Evolutionary conservation across 331 rosid genomes (phyloP).

Genomic region (Erythrophleum ivorense): DNA sequence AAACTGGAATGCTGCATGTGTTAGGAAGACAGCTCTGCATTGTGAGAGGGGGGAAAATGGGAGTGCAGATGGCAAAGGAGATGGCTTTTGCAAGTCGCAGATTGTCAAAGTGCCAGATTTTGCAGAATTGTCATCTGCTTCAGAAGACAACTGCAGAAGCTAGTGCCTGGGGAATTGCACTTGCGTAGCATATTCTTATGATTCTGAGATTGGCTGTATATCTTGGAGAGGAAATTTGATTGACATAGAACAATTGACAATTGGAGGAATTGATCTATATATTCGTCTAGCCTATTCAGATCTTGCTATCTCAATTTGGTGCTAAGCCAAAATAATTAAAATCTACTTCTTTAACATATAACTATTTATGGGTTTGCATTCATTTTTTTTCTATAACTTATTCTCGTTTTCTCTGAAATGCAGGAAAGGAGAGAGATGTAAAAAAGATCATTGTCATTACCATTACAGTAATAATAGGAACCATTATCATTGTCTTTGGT

Average conservation of each 20-base stretch:
- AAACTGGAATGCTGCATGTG: background rate
- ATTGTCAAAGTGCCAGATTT: background rate
- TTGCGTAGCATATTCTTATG: too few relatives aligned
- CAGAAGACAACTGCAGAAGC: too few relatives aligned
- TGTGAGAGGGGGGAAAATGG: conserved; percentile 6
- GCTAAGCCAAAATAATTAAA: too few relatives aligned
- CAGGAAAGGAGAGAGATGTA: background rate
- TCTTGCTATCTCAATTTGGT: too few relatives aligned
- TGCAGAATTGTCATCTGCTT: too few relatives aligned
- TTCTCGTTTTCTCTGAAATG: background rate
- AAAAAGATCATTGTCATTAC: background rate
- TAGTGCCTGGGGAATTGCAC: too few relatives aligned
- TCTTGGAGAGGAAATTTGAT: too few relatives aligned
- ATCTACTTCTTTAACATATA: too few relatives aligned
- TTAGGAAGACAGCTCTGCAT: conserved; percentile 1
- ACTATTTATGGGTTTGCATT: background rate
- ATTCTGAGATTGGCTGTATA: too few relatives aligned
- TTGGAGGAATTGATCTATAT: too few relatives aligned
- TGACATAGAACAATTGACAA: too few relatives aligned
- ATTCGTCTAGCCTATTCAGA: too few relatives aligned
- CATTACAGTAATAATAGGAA: background rate
- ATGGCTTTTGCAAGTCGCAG: background rate
- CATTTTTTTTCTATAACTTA: background rate
- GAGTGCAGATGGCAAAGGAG: background rate
- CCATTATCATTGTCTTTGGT: background rate